Conservation (phyloP, 805 yeast species). For the Sungouiella blattae region DNA sequence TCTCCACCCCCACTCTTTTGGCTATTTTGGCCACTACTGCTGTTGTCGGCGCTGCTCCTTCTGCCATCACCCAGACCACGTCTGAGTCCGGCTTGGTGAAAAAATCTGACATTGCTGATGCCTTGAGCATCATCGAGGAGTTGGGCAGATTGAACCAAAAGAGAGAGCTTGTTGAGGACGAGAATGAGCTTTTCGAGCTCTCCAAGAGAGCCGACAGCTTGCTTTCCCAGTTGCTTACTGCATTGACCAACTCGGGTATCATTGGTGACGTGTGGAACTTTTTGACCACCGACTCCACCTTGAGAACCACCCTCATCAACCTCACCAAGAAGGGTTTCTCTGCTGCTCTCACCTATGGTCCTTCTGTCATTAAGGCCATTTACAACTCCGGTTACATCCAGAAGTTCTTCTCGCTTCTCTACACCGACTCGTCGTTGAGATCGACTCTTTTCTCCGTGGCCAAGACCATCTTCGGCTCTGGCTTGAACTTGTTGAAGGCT, state of each 20-base stretch:
- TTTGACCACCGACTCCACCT: slow-evolving; percentile 30
- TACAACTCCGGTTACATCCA: slow-evolving; percentile 40
- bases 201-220: slow-evolving; percentile 34
- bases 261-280: slow-evolving; percentile 32
- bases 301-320: slow-evolving; percentile 22
- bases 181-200: slow-evolving; percentile 23
- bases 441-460: slow-evolving; percentile 31
- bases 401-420: slow-evolving; percentile 26
- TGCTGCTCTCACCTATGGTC: slow-evolving; percentile 36
- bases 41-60: slow-evolving; percentile 34
- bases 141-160: slow-evolving; percentile 31
- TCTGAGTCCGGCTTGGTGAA: slow-evolving; percentile 24
- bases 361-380: slow-evolving; percentile 37
- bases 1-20: slow-evolving; percentile 35
- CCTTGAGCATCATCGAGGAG: slow-evolving; percentile 31
- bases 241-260: slow-evolving; percentile 38
- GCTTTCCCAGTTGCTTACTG: slow-evolving; percentile 33
- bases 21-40: slow-evolving; percentile 39
- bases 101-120: slow-evolving; percentile 33
- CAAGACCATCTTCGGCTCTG: slow-evolving; percentile 31
- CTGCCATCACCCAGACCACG: slow-evolving; percentile 13
- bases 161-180: slow-evolving; percentile 32
- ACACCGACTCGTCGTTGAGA: slow-evolving; percentile 32
- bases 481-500: slow-evolving; percentile 24
- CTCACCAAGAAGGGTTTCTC: slow-evolving; percentile 30